phyloP scores from a whole-genome alignment of 192 early-diverging fungal genomes.

The Coemansia sp. region DNA sequence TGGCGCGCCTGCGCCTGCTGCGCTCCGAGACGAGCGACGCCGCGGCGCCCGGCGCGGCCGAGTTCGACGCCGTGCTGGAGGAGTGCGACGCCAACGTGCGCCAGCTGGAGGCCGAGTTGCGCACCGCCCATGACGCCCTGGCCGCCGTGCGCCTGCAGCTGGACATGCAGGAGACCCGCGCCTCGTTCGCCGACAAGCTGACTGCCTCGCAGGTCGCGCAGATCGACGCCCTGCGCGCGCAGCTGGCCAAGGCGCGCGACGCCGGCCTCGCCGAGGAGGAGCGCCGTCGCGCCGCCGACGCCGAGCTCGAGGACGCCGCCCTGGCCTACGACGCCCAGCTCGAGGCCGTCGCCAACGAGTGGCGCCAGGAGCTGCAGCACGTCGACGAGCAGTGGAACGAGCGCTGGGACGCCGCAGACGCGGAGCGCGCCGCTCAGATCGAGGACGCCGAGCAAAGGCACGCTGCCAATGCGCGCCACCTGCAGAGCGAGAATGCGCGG shows the following conservation, averaged over 20 bases:
- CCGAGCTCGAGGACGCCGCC: slow-evolving; percentile 60
- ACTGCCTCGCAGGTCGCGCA: slow-evolving; percentile 55
- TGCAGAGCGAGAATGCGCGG: background rate
- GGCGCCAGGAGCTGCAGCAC: slow-evolving; percentile 39
- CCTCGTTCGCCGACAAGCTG: slow-evolving; percentile 52
- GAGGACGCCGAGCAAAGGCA: background rate
- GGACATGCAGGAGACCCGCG: slow-evolving; percentile 61
- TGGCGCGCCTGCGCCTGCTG: slow-evolving; percentile 25
- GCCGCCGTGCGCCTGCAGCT: slow-evolving; percentile 60
- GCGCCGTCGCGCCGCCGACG: slow-evolving; percentile 48
- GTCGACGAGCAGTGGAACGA: slow-evolving; percentile 51
- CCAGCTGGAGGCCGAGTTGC: slow-evolving; percentile 63
- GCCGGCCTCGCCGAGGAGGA: slow-evolving; percentile 54
- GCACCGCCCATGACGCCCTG: slow-evolving; percentile 61
- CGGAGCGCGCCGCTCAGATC: background rate
- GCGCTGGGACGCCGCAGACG: slow-evolving; percentile 40
- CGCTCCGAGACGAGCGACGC: slow-evolving; percentile 8
- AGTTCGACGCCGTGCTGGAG: slow-evolving; percentile 70
- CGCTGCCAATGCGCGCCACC: background rate
- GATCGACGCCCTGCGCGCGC: slow-evolving; percentile 49
- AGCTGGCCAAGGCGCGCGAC: slow-evolving; percentile 49
- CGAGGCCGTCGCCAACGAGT: slow-evolving; percentile 24
- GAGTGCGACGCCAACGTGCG: slow-evolving; percentile 72
- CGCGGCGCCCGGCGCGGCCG: slow-evolving; percentile 56
- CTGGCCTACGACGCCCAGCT: slow-evolving; percentile 40